Evolutionary conservation across 2,329 filamentous ascomycete species (phyloP).

Genomic region (Penicillium sp.): DNA sequence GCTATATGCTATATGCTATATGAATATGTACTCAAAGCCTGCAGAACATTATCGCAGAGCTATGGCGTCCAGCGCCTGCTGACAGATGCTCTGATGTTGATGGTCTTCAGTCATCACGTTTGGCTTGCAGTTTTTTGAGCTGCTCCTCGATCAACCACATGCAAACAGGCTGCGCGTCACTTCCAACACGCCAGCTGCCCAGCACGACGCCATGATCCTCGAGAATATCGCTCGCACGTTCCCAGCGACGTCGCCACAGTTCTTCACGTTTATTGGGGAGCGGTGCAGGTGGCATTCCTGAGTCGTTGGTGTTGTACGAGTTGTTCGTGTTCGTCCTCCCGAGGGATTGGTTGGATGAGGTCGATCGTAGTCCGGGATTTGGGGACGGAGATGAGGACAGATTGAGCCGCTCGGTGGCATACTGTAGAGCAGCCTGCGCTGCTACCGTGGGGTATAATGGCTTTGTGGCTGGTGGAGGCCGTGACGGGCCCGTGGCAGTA

Average conservation of each 20-base stretch:
- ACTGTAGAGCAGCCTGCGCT: conserved; percentile 34
- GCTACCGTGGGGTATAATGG: conserved; percentile 33
- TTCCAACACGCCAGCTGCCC: conserved; percentile 51
- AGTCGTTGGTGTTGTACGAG: conserved; percentile 19
- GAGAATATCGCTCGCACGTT: conserved; percentile 48
- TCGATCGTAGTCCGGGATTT: conserved; percentile 19
- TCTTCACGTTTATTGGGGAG: conserved; percentile 54
- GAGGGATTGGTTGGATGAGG: conserved; percentile 29
- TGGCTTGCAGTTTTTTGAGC: conserved; percentile 29
- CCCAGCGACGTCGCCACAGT: conserved; percentile 54
- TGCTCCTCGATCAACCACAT: conserved; percentile 48
- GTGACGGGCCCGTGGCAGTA: conserved; percentile 19
- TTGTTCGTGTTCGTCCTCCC: conserved; percentile 20
- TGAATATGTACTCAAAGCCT: conserved; percentile 1
- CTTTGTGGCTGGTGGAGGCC: conserved; percentile 23
- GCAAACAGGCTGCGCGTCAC: conserved; percentile 51
- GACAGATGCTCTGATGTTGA: neutral
- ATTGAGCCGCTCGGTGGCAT: conserved; percentile 35
- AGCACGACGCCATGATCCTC: conserved; percentile 48
- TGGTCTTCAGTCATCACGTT: neutral
- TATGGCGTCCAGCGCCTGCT: neutral
- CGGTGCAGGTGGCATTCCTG: conserved; percentile 30
- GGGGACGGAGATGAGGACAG: conserved; percentile 23
- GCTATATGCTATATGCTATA: too few relatives aligned
- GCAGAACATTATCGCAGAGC: neutral